These are phyloP conservation scores for Aegle marmelos DNA, from an alignment of 345 rosid genomes.

Conservation along the genomic window DNA sequence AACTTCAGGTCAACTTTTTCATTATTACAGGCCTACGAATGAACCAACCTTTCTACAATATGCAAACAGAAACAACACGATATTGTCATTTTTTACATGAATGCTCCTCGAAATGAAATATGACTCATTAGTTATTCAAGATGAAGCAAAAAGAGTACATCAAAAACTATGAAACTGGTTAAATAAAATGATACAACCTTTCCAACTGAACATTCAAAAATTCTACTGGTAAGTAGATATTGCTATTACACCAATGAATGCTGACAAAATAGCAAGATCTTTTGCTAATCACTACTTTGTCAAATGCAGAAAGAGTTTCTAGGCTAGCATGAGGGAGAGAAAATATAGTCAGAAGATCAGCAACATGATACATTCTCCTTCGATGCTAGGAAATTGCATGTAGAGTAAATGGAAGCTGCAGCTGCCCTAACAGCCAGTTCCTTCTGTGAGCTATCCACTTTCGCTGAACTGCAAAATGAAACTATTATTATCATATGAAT, in stretches of 20 bases:
- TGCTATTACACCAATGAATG: background rate
- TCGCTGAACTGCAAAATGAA: slow-evolving; percentile 40
- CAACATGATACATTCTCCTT: slow-evolving; percentile 68
- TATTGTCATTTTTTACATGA: background rate
- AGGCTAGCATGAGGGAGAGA: background rate
- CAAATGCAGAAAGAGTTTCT: slow-evolving; percentile 14
- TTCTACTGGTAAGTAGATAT: slow-evolving; percentile 1
- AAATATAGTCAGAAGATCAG: slow-evolving; percentile 26
- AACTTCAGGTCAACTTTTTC: too few species aligned
- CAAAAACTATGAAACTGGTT: background rate
- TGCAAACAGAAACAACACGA: too few species aligned
- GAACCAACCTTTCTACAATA: too few species aligned
- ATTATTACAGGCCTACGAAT: too few species aligned
- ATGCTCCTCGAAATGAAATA: background rate
- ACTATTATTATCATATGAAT: background rate
- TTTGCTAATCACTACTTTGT: background rate
- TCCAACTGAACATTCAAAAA: background rate
- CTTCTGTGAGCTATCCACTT: slow-evolving; percentile 41
- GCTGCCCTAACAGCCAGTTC: slow-evolving; percentile 84
- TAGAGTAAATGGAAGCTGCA: slow-evolving; percentile 96
- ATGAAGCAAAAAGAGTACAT: background rate
- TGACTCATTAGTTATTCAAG: background rate
- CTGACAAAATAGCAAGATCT: background rate
- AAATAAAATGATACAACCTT: slow-evolving; percentile 2
- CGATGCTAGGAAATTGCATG: slow-evolving; percentile 66